phyloP scores from a whole-genome alignment of 441 rosid genomes.

The Arabidopsis lyrata region DNA sequence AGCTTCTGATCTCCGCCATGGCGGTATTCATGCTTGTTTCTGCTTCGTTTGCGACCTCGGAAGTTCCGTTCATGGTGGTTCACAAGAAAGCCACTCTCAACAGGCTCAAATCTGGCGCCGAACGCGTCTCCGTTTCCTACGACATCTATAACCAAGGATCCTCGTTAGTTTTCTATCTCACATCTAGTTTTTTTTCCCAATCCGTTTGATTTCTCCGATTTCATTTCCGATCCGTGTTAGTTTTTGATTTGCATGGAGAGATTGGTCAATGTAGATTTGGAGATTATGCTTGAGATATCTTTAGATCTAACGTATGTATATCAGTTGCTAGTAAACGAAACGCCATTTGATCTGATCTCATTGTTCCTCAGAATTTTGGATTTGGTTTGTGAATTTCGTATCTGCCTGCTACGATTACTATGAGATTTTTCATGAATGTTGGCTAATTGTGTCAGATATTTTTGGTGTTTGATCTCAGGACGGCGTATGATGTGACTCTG shows the following conservation, averaged over 20 bases:
- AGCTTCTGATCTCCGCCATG: constrained; percentile 49
- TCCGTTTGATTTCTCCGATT: constrained; percentile 1
- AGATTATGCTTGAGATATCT: not conserved
- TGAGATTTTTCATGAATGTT: not conserved
- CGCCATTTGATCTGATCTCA: constrained; percentile 28
- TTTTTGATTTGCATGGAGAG: constrained; percentile 21
- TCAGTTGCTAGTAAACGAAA: not conserved
- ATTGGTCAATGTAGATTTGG: constrained; percentile 8
- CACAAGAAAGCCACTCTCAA: constrained; percentile 89
- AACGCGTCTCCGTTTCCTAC: constrained; percentile 77
- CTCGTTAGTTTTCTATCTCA: constrained; percentile 55
- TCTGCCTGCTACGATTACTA: not conserved
- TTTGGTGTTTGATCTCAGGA: constrained; percentile 51
- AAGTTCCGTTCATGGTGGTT: constrained; percentile 87
- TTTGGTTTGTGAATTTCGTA: constrained; percentile 6
- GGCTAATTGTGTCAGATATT: not conserved
- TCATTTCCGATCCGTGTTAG: constrained; percentile 23
- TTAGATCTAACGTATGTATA: constrained; percentile 29
- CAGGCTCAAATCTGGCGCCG: constrained; percentile 84
- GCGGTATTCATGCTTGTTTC: constrained; percentile 55
- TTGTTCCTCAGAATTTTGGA: constrained; percentile 1
- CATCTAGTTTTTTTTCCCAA: not conserved
- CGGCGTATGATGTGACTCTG: constrained; percentile 83
- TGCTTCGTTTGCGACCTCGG: constrained; percentile 60
- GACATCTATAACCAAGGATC: constrained; percentile 95